phyloP scores from a whole-genome alignment of 2,329 filamentous ascomycete genomes.

The Phialophora tarda region DNA sequence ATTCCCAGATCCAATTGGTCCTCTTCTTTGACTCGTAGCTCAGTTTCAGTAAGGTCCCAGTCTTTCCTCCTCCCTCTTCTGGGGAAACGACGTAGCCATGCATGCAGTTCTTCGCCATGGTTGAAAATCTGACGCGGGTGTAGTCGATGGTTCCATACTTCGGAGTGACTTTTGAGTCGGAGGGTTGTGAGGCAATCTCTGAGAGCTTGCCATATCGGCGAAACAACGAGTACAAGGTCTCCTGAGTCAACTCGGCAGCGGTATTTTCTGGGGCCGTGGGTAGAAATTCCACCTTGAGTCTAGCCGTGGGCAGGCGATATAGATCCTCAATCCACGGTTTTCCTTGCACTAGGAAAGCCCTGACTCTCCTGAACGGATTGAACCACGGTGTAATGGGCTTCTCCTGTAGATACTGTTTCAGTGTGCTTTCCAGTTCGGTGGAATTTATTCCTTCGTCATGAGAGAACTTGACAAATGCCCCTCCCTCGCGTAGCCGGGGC shows the following conservation, averaged over 20 bases:
- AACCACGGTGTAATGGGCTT: constrained; percentile 86
- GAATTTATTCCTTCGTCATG: constrained; percentile 56
- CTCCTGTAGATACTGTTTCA: constrained; percentile 69
- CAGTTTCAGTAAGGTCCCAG: constrained; percentile 76
- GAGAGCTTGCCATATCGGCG: constrained; percentile 87
- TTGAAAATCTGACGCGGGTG: constrained; percentile 71
- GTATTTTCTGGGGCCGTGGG: constrained; percentile 72
- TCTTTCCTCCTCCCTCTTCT: constrained; percentile 72
- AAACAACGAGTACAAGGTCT: constrained; percentile 84
- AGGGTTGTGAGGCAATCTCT: constrained; percentile 80
- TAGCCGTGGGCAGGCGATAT: constrained; percentile 75
- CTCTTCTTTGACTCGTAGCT: constrained; percentile 83
- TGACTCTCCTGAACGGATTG: constrained; percentile 76
- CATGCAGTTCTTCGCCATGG: constrained; percentile 90
- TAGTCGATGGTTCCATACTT: constrained; percentile 83
- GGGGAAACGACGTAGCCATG: constrained; percentile 79
- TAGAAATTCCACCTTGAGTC: constrained; percentile 83
- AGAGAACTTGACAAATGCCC: constrained; percentile 87
- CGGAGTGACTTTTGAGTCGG: constrained; percentile 83
- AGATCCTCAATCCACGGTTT: constrained; percentile 94
- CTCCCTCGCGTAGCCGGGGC: constrained; percentile 86
- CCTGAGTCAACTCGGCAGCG: constrained; percentile 80
- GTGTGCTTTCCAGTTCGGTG: constrained; percentile 63
- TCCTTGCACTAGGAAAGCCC: constrained; percentile 75
- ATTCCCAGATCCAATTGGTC: constrained; percentile 80